Evolutionary conservation across 192 early-diverging fungal genomes (phyloP).

Genomic region (Backusella psychrophila): DNA sequence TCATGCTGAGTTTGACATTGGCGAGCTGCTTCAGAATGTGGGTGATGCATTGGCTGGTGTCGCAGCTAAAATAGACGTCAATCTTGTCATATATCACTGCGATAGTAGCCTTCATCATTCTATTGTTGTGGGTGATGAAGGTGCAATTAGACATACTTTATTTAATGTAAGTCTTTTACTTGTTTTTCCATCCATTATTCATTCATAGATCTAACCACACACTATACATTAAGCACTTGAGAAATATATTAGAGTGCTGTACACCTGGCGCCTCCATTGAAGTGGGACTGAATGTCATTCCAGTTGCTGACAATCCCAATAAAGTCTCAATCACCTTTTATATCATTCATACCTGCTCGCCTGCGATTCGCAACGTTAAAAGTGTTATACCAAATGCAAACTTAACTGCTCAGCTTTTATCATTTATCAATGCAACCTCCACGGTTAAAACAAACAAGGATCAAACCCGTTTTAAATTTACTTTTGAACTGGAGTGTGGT

Average conservation of each 20-base stretch:
- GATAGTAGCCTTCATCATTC: conserved; percentile 52
- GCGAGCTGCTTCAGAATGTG: conserved; percentile 52
- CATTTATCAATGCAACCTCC: conserved; percentile 10
- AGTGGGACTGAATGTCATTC: conserved; percentile 41
- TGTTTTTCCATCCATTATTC: background rate
- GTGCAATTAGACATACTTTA: conserved; percentile 47
- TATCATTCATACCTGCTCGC: conserved; percentile 17
- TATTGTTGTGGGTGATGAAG: conserved; percentile 52
- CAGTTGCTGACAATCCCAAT: background rate
- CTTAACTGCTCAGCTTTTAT: conserved; percentile 25
- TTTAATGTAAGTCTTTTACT: conserved; percentile 43
- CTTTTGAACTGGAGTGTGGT: conserved; percentile 21
- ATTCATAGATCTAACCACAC: background rate
- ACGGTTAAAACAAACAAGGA: background rate
- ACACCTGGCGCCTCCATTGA: conserved; percentile 50
- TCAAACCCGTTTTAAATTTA: conserved; percentile 18
- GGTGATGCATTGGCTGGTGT: conserved; percentile 58
- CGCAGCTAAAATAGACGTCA: conserved; percentile 49
- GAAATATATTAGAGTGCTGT: conserved; percentile 47
- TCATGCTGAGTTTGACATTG: conserved; percentile 49
- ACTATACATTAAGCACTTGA: conserved; percentile 43
- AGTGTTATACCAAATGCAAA: conserved; percentile 24
- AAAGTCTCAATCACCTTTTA: conserved; percentile 16
- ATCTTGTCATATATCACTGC: conserved; percentile 54
- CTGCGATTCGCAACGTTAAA: background rate